Evolutionary conservation across 2,329 filamentous ascomycete genomes (phyloP), one percentile per base, ranked within the genome.

Genomic region (Samsoniella hepiali): DNA sequence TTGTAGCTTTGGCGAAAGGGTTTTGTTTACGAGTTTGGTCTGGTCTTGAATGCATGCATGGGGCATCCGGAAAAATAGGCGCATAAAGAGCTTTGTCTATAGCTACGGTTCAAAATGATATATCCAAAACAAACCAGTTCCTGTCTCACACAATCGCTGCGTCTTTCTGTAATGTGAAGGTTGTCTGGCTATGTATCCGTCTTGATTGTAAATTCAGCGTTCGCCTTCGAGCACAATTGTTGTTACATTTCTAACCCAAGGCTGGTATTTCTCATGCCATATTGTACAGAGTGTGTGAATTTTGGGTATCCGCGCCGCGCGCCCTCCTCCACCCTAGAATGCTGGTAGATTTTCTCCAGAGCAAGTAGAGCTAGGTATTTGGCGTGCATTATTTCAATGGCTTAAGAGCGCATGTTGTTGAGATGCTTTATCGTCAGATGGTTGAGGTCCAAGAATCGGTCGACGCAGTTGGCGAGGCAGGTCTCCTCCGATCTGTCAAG

Each of bases 401-500:
- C 45, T 65, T 60, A 71, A 32, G 69, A 71, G 15, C 82, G 79
- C 79, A 84, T 78, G 66, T 73, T 84, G 75, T 95, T 88, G 72
- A 98, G 79, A 74, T 97, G 90, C 81, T 88, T 89, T 76, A 97
- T 81, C n/a, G 96, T 90, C 60, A 91, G 81, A 68, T 91, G 78
- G 78, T 94, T 95, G 67, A 93, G 85, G 77, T 99, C 95, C 79
- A 98, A 84, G 78, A 96, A 98, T 63, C 95, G 84, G 72, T 97
- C 91, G 63, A 98, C 93, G 73, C 95, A 99, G 81, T 97, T 97
- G 75, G 88, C 82, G 75, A 97, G 84, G 76, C 95, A 99, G 9
- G 82, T 79, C 79, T 95, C 89, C 80, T 99, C 95, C 66, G 78
- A 81, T 71, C 83, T 85, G 69, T 96, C 91, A 68, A 99, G 81